Base-by-base conservation (phyloP, 768 basidiomycete genomes). In the Tylopilus balloui region DNA sequence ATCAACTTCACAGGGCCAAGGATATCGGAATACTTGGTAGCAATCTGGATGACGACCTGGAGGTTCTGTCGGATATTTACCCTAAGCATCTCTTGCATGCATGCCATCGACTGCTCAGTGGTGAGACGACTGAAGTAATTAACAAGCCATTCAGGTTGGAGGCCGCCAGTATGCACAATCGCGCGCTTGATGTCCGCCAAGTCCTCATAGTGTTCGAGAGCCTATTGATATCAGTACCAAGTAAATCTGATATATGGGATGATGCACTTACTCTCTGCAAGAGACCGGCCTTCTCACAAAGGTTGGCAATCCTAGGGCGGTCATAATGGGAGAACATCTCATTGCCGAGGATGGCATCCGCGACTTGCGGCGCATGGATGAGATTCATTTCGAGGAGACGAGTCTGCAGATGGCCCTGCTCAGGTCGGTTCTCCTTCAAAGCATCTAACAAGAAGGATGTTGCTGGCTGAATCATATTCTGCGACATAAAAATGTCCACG, bases 281-380 rank as follows among this genome's bases (percentile, higher is more conserved):
- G 36, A 99, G 72, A 41, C 96, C 96, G 52, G 96, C 96, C 74
- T 96, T 96, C 76, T 99, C 96, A 61, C 94, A 97, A 46, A 99
- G 78, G 70, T 98, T 97, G 55, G 96, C 96, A 62, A 99, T 92
- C 49, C 96, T 79, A 6, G 96, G 92, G 24, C 90, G 83, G 68
- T 99, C 96, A 62, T 97, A 98, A 65, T 98, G 85, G 5, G 86
- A 79, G 69, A 98, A 97, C 92, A 99, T 96, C 64, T 98, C 91
- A 67, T 98, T 99, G 24, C 92, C 92, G 31, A 99, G 85, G 57
- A 99, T 99, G 4, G 96, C 96, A 64, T 99, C 96, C 0, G 96
- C 96, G 45, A 98, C 96, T 68, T 98, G 96, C 54, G 96, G 96
- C 4, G 96, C 96, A 66, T 96, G 88, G 45, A 98, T 72, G 39